Base-by-base conservation (phyloP, 2,329 filamentous ascomycete genomes). In the Penicillium hordei region DNA sequence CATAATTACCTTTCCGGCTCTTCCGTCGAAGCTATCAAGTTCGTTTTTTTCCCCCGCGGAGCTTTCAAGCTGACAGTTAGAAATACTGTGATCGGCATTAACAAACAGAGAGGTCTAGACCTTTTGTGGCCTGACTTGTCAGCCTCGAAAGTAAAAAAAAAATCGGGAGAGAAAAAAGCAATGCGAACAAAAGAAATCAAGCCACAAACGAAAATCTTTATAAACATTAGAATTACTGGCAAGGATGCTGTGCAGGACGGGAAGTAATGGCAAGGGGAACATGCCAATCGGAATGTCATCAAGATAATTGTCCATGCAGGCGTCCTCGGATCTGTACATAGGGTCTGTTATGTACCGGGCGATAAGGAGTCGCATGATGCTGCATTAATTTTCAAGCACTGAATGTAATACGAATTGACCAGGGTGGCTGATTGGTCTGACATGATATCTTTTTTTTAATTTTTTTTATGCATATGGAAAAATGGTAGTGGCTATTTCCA, bases 1-100 rank as follows among this genome's bases (percentile, higher is more conserved):
- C 64, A 64, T 65, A 65, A 58, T 65, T 65, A 21, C 58, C 64
- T 55, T 57, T 60, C 52, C 43, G 52, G 40, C 36, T 34, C 42
- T 52, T 40, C 42, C 49, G 42, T 59, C 56, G 48, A 60, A 62
- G 62, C 60, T 60, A 56, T 66, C 59, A 25, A 60, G 8, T 60
- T 43, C 50, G 25, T 52, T 38, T 42, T 39, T 23, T 19, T 31
- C 13, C 0, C 3, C n/a, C n/a, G n/a, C 25, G 50, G 58, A 61
- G 63, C 58, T 63, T 60, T 60, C 53, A 15, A 50, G 39, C 52
- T 60, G 60, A 50, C 59, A 58, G 21, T n/a, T 31, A 34, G 45
- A 48, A 23, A 31, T 25, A 31, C 8, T 10, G 13, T 29, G 52
- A 50, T 58, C 56, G 52, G 23, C 56, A 38, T 38, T 34, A 36